These are phyloP conservation scores for Teratosphaeria pseudoeucalypti DNA, from an alignment of 2,329 filamentous ascomycete genomes.

Conservation along the genomic window DNA sequence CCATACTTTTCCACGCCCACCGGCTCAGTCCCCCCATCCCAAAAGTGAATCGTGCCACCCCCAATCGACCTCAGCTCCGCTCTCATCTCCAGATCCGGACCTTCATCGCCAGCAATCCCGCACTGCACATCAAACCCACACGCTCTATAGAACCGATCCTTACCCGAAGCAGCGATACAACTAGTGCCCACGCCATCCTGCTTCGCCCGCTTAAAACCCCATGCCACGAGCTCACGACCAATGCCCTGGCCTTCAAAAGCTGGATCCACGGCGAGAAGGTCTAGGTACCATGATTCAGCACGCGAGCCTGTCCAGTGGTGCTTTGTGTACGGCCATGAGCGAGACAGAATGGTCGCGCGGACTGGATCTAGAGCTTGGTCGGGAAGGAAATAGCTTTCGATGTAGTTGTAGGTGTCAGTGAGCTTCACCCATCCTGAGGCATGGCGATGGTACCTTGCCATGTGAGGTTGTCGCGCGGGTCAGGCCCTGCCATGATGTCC, in stretches of 20 bases:
- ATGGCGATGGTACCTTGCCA: background rate
- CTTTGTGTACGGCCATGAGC: conserved; percentile 7
- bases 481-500: background rate
- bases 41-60: conserved; percentile 16
- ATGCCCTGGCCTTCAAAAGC: conserved; percentile 13
- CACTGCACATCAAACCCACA: conserved; percentile 15
- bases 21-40: conserved; percentile 15
- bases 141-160: conserved; percentile 18
- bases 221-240: conserved; percentile 16
- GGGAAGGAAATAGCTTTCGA: conserved; percentile 13
- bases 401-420: conserved; percentile 10
- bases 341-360: conserved; percentile 6
- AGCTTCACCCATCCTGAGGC: conserved; percentile 29
- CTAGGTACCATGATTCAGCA: conserved; percentile 19
- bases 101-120: conserved; percentile 13
- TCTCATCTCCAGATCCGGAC: conserved; percentile 3
- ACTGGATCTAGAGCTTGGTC: conserved; percentile 16
- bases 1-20: conserved; percentile 11
- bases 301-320: conserved; percentile 18
- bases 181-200: conserved; percentile 43
- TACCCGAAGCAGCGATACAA: conserved; percentile 15
- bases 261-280: conserved; percentile 16
- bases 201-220: conserved; percentile 20
- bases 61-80: conserved; percentile 6
- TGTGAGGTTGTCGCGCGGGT: background rate